Evolutionary conservation across 306 rosid genomes (phyloP), one percentile per base, ranked within the genome.

Genomic region (Betula pendula): DNA sequence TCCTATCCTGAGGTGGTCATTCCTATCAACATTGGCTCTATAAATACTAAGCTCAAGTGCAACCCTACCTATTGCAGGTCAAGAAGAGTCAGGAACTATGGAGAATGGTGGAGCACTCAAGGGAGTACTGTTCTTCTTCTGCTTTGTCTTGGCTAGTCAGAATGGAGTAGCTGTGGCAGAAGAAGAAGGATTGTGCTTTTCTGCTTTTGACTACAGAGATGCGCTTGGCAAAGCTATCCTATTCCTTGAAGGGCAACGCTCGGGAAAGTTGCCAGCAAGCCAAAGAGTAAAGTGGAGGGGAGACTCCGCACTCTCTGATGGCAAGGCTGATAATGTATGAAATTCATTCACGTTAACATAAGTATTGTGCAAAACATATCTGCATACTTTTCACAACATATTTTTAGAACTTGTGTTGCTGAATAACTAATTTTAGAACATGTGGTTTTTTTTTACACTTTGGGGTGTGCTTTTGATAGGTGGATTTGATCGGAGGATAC

Each of bases 201-300:
- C 85, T 16, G 66, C 73, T 45, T 50, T 76, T 71, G 86, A 84
- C 73, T 84, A 84, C 59, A 81, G 70, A 45, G 96, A 90, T 68
- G 97, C 94, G 16, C 88, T 94, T 66, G 84, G 38, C 80, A 90
- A 94, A 68, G 88, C 93, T 51, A 84, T 92, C 47, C 58, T 92
- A 81, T 94, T 94, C 87, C 88, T 94, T 38, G 92, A 92, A 81
- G 97, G 97, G 45, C 98, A 92, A 74, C 90, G 96, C 38, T 94
- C 97, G 0, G 97, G 96, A 60, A 90, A 90, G 73, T 81, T 94
- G 78, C 91, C 93, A 0, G 1, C 77, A 3, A 58, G 1, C 51
- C 98, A 89, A 53, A 87, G 93, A 79, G 89, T 88, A 1, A 81
- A 73, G 8, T 94, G 96, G 96, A 81, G 96, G 56, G 96, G 88